Percentiles rank a stretch among this genome's conserved stretches.
phyloP scores from a whole-genome alignment of 257 asterid genomes.

The Solanum phureja region DNA sequence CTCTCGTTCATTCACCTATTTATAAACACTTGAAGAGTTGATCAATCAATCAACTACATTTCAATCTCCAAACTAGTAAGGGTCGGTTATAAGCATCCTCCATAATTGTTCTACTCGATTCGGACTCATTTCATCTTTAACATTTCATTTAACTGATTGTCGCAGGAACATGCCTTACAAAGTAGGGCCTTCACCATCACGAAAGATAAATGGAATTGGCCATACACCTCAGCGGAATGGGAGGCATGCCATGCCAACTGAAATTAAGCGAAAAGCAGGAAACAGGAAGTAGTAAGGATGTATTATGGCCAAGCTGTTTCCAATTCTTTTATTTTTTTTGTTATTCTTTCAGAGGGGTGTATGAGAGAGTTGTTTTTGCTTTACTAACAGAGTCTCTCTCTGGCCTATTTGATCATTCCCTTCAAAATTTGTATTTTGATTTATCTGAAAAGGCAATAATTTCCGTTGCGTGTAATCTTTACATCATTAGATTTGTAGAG shows the following conservation, averaged over 20 bases:
- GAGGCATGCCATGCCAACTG: slow-evolving; percentile 30
- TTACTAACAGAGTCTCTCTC: not conserved
- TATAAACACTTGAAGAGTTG: not conserved
- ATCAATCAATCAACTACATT: not conserved
- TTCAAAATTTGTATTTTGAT: slow-evolving; percentile 2
- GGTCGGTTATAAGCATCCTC: not conserved
- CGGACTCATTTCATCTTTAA: not conserved
- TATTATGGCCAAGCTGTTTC: not conserved
- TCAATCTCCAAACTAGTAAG: not conserved
- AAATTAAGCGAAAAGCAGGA: slow-evolving; percentile 52
- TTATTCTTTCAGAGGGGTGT: slow-evolving; percentile 16
- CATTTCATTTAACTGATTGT: not conserved
- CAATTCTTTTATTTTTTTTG: slow-evolving; percentile 10
- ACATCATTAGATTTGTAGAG: not conserved
- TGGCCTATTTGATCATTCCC: not conserved
- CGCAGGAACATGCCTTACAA: slow-evolving; percentile 55
- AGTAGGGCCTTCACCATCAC: slow-evolving; percentile 56
- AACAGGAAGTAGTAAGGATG: slow-evolving; percentile 41
- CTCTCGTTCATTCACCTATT: not conserved
- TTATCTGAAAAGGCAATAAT: slow-evolving; percentile 37
- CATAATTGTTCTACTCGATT: not conserved
- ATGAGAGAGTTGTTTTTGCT: slow-evolving; percentile 13
- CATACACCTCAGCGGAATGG: slow-evolving; percentile 42
- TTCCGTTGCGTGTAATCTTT: slow-evolving; percentile 43
- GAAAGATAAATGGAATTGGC: slow-evolving; percentile 38